Base-by-base conservation (phyloP, 805 yeast genomes). In the Metschnikowia gruessii region DNA sequence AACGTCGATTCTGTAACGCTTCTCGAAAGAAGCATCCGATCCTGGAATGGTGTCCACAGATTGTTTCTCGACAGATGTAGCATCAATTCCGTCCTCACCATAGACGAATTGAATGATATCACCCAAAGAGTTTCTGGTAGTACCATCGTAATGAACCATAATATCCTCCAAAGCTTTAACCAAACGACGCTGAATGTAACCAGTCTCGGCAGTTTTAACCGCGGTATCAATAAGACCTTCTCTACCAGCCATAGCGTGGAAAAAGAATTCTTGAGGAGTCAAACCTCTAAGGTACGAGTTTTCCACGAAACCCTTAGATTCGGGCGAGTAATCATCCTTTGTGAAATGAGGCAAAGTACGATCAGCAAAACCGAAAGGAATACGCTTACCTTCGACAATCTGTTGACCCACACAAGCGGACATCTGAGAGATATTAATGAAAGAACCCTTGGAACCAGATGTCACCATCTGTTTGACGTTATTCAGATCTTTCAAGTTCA, bases 361-460 rank as follows among this genome's bases (percentile, higher is more conserved):
- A 66, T 94, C 98, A 33, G 89, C 83, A 64, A 94, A 94, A 37
- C 99, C 99, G 59, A 87, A 94, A 19, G 97, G 95, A 73, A 94
- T 92, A 80, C 99, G 95, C 69, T 88, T 94, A 81, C 99, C 99
- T 74, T 94, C 99, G 38, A 94, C 99, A 71, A 95, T 94, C 67
- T 94, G 99, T 70, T 94, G 99, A 60, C 99, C 99, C 24, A 94
- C 99, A 85, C 99, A 94, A 10, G 99, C 99, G 34, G 97, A 90
- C 99, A 94, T 94, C 74, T 91, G 98, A 19, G 99, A 95, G 66
- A 94, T 94, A 68, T 94, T 94, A 68, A 94, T 94, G 68, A 92
- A 94, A 13, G 99, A 94, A 77, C 99, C 99, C 72, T 94, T 94
- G 28, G 99, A 94, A 62, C 99, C 99, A 12, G 99, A 94, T 55